Percentiles rank a stretch among this genome's conserved stretches.
Evolutionary conservation across 495 filamentous ascomycete genomes (phyloP).

Genomic region (Penicillium macrosclerotiorum): DNA sequence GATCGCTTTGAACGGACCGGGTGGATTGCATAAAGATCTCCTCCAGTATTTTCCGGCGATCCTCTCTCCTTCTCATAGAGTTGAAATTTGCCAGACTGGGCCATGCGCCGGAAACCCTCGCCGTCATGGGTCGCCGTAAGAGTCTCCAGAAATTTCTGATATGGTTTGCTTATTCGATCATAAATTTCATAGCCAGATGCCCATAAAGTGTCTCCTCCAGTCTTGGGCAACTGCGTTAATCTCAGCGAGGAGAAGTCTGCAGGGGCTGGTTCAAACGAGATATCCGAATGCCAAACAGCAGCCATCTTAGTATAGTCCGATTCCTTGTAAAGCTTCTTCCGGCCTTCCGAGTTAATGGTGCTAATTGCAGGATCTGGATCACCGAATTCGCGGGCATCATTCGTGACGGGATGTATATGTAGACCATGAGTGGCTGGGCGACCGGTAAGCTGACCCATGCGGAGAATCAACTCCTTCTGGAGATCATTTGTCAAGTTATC

Average conservation of each 20-base stretch:
- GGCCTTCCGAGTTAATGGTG: slow-evolving; percentile 58
- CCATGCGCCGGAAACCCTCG: slow-evolving; percentile 16
- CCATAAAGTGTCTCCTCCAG: slow-evolving; percentile 68
- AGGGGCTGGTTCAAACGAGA: slow-evolving; percentile 60
- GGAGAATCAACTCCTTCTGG: slow-evolving; percentile 59
- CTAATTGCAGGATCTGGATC: slow-evolving; percentile 64
- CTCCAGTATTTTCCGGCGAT: slow-evolving; percentile 59
- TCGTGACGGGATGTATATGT: slow-evolving; percentile 67
- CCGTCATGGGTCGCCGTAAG: slow-evolving; percentile 55
- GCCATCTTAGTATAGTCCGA: slow-evolving; percentile 16
- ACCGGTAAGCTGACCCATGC: slow-evolving; percentile 57
- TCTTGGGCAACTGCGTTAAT: slow-evolving; percentile 56
- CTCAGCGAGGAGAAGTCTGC: slow-evolving; percentile 58
- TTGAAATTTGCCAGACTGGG: slow-evolving; percentile 35
- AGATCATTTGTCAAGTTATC: slow-evolving; percentile 56
- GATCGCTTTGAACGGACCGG: slow-evolving; percentile 30
- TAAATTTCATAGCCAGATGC: slow-evolving; percentile 71
- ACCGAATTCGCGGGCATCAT: slow-evolving; percentile 42
- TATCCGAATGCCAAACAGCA: slow-evolving; percentile 59
- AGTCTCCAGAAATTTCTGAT: slow-evolving; percentile 61
- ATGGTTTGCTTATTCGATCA: slow-evolving; percentile 61
- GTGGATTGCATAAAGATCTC: slow-evolving; percentile 55
- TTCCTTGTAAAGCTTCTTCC: slow-evolving; percentile 46
- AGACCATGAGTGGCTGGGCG: slow-evolving; percentile 54
- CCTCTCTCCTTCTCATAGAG: slow-evolving; percentile 56